Evolutionary conservation across 1,139 yeast species (phyloP), one percentile per base, ranked within the genome.

Genomic region (Taiozyma sp.): DNA sequence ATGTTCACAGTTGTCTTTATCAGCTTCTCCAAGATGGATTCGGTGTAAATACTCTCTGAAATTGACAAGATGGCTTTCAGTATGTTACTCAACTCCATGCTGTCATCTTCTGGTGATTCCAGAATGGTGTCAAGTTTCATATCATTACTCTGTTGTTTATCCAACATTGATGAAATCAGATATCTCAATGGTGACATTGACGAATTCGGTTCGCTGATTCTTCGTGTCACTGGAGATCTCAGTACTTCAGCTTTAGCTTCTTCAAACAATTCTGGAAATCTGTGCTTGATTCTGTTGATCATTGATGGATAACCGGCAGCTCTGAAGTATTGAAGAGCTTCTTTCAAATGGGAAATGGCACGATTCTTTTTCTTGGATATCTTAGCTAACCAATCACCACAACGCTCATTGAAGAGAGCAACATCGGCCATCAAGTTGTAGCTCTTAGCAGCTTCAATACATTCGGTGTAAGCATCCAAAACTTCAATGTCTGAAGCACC

Each of bases 391-490:
- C 81, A 79, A 16, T 64, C 65, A 2, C 78, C 81, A 64, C 83
- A 78, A 23, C 75, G 65, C 46, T 74, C 74, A 53, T 73, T 68
- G 6, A 71, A 71, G 57, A 74, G 62, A 1, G 78, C 81, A 6
- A 71, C 71, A 49, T 77, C 81, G 40, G 70, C 67, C 59, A 69
- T 64, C 32, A 68, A 62, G 4, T 70, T 69, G 38, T 63, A 56
- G 16, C 59, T 58, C 16, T 65, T 61, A 1, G 80, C 76, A 4
- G 55, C 50, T 24, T 72, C 75, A 23, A 79, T 69, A 0, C 83
- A 77, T 41, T 70, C 75, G 53, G 78, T 81, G 60, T 74, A 80
- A 16, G 67, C 57, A 53, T 79, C 83, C 16, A 80, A 61, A 3
- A 73, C 66, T 27, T 67, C 71, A 40, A 80, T 63, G 24, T 71